Conservation (phyloP, 371 early-diverging fungal genomes). For the Parasitella parasitica region DNA sequence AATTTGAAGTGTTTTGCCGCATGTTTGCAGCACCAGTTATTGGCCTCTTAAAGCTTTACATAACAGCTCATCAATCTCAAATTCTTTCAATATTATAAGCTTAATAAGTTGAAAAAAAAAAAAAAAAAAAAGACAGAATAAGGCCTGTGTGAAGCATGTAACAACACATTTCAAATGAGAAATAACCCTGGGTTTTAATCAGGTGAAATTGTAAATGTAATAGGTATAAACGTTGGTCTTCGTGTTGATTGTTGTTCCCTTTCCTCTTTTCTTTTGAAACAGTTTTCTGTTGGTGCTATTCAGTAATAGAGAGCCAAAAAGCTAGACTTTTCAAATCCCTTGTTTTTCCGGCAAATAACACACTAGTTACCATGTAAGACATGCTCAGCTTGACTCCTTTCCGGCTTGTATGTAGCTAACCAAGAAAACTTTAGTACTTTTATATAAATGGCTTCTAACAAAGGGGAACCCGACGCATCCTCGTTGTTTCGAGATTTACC, state of each 20-base stretch:
- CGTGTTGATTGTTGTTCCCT: neutral
- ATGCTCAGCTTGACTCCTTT: neutral
- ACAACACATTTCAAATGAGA: neutral
- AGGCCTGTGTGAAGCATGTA: neutral
- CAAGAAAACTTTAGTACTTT: neutral
- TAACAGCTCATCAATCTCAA: neutral
- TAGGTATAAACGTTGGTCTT: neutral
- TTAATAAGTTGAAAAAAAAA: no score
- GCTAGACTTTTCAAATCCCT: neutral
- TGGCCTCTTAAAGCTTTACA: neutral
- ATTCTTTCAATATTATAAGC: no score
- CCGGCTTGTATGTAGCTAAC: neutral
- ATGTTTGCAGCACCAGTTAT: no score
- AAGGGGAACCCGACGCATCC: constrained; percentile 19
- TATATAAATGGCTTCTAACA: constrained; percentile 14
- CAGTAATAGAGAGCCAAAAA: neutral
- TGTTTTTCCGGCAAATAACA: neutral
- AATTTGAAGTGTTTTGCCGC: no score
- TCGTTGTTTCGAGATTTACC: constrained; percentile 13
- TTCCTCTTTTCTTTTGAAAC: neutral
- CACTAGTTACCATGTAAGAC: neutral
- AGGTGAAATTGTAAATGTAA: neutral
- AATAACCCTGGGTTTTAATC: neutral
- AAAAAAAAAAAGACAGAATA: no score
- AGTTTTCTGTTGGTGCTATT: neutral